Percentiles rank a stretch among this genome's conserved stretches.
These are phyloP conservation scores for Globisporangium lucens DNA, from an alignment of 352 stramenopile species.

Conservation along the genomic window DNA sequence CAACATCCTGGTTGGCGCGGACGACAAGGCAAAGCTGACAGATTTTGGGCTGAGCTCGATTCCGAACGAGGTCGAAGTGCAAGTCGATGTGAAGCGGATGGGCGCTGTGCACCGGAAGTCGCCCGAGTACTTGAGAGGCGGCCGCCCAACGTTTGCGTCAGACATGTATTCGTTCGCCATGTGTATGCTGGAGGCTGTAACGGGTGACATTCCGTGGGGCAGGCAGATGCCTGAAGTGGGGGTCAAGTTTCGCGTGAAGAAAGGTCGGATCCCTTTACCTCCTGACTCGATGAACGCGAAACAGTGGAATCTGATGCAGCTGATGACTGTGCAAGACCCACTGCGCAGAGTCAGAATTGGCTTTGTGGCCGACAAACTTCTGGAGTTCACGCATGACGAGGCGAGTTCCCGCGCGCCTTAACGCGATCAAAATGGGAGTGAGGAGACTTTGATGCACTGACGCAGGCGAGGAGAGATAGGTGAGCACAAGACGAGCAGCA, in stretches of 20 bases:
- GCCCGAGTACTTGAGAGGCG: background rate
- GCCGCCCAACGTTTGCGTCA: background rate
- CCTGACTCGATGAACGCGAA: background rate
- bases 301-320: background rate
- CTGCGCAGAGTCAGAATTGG: background rate
- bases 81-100: background rate
- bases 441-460: background rate
- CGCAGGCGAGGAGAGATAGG: background rate
- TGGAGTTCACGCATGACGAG: background rate
- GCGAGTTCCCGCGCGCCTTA: background rate
- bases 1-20: slow-evolving; percentile 24
- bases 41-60: slow-evolving; percentile 23
- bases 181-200: slow-evolving; percentile 4
- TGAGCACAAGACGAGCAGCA: background rate
- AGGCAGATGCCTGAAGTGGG: background rate
- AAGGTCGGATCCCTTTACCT: no score
- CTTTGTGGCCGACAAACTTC: background rate
- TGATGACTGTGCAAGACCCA: background rate
- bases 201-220: background rate
- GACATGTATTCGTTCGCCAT: slow-evolving; percentile 4
- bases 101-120: background rate
- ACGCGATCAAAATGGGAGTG: background rate
- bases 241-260: slow-evolving; percentile 1
- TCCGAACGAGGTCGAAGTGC: background rate
- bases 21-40: slow-evolving; percentile 25